phyloP scores from a whole-genome alignment of 2,329 filamentous ascomycete genomes.

The Neocucurbitaria cava region DNA sequence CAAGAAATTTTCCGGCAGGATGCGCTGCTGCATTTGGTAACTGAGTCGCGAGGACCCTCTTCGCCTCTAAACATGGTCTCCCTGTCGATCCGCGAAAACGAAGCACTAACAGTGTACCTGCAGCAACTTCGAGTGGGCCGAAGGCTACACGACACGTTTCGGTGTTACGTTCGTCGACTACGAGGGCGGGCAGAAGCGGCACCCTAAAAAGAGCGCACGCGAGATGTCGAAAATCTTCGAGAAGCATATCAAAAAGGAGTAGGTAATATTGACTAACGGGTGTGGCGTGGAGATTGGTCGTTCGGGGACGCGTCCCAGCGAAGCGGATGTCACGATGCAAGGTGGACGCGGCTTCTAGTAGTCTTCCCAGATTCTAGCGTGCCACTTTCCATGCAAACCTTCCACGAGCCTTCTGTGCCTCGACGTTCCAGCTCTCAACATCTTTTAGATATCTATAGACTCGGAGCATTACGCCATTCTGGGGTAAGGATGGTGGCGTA shows the following conservation, averaged over 20 bases:
- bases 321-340: slow-evolving; percentile 5
- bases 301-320: slow-evolving; percentile 11
- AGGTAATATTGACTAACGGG: slow-evolving; percentile 13
- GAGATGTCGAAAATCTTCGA: slow-evolving; percentile 75
- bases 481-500: slow-evolving; percentile 11
- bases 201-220: slow-evolving; percentile 84
- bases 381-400: background rate
- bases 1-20: slow-evolving; percentile 2
- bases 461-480: slow-evolving; percentile 21
- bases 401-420: background rate
- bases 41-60: slow-evolving; percentile 5
- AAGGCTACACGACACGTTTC: slow-evolving; percentile 86
- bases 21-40: background rate
- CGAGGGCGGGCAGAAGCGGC: slow-evolving; percentile 76
- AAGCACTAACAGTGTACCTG: slow-evolving; percentile 31
- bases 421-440: background rate
- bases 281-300: slow-evolving; percentile 21
- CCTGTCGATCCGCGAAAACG: slow-evolving; percentile 1
- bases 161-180: slow-evolving; percentile 87
- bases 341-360: slow-evolving; percentile 22
- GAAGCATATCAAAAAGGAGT: slow-evolving; percentile 69
- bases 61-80: slow-evolving; percentile 17
- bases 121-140: slow-evolving; percentile 89
- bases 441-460: slow-evolving; percentile 7
- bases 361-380: slow-evolving; percentile 36